Percentiles rank a stretch among this genome's conserved stretches.
phyloP scores from a whole-genome alignment of 345 rosid genomes.

The Populus pruinosa region DNA sequence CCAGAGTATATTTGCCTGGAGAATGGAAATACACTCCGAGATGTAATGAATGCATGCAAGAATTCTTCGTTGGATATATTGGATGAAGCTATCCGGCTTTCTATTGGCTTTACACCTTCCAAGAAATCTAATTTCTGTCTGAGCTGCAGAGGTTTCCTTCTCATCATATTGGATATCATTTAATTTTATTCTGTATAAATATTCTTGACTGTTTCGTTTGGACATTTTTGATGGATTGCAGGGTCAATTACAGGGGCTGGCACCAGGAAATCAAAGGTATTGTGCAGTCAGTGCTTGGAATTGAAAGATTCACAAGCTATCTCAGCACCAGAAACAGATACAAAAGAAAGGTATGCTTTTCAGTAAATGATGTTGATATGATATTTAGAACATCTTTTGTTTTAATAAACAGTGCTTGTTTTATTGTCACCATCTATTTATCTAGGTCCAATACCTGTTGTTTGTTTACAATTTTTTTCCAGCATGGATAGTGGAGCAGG shows the following conservation, averaged over 20 bases:
- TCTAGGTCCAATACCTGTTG: neutral
- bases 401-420: neutral
- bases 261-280: constrained; percentile 34
- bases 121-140: constrained; percentile 61
- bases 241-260: constrained; percentile 33
- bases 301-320: constrained; percentile 31
- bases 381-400: neutral
- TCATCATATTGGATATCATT: constrained; percentile 15
- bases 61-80: constrained; percentile 53
- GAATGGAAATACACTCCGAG: constrained; percentile 75
- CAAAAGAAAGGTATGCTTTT: constrained; percentile 33
- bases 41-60: constrained; percentile 73
- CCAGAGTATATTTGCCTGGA: constrained; percentile 72
- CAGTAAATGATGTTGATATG: neutral
- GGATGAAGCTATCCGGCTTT: constrained; percentile 50
- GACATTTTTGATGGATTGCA: constrained; percentile 29
- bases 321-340: constrained; percentile 25
- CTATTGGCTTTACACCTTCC: constrained; percentile 44
- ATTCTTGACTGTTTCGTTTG: neutral
- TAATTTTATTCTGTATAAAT: neutral
- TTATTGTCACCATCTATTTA: neutral
- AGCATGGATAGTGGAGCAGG: neutral
- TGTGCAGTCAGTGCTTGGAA: constrained; percentile 58
- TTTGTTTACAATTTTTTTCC: neutral
- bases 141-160: constrained; percentile 76